Percentiles rank a stretch among this genome's conserved stretches.
Conservation (phyloP, 2,329 filamentous ascomycete genomes). For the Myriosclerotinia scirpicola region DNA sequence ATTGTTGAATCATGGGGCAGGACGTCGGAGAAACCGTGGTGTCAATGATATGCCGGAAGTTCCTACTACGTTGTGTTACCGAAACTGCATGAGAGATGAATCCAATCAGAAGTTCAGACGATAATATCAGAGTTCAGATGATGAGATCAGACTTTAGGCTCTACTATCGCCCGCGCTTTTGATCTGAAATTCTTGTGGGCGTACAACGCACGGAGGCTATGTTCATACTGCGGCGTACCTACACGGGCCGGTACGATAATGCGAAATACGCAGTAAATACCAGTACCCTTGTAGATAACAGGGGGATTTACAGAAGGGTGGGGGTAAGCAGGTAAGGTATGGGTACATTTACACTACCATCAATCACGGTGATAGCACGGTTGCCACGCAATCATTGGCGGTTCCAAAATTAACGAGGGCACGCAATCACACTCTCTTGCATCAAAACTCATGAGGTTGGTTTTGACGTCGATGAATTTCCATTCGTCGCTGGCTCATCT, state of each 20-base stretch:
- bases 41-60: neutral
- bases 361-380: no score
- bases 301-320: neutral
- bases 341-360: neutral
- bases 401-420: neutral
- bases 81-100: neutral
- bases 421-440: neutral
- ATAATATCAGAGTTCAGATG: neutral
- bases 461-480: neutral
- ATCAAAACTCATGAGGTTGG: neutral
- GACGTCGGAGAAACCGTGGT: neutral
- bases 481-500: neutral
- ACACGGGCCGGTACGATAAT: neutral
- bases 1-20: slow-evolving; percentile 30
- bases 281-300: neutral
- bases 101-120: neutral
- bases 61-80: neutral
- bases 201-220: neutral
- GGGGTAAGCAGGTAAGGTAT: slow-evolving; percentile 1
- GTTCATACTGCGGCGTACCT: neutral
- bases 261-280: neutral
- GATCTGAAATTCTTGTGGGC: neutral
- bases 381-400: neutral
- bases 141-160: neutral
- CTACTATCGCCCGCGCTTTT: neutral